Evolutionary conservation across 352 stramenopile genomes (phyloP).

Genomic region (Globisporangium ultimum): DNA sequence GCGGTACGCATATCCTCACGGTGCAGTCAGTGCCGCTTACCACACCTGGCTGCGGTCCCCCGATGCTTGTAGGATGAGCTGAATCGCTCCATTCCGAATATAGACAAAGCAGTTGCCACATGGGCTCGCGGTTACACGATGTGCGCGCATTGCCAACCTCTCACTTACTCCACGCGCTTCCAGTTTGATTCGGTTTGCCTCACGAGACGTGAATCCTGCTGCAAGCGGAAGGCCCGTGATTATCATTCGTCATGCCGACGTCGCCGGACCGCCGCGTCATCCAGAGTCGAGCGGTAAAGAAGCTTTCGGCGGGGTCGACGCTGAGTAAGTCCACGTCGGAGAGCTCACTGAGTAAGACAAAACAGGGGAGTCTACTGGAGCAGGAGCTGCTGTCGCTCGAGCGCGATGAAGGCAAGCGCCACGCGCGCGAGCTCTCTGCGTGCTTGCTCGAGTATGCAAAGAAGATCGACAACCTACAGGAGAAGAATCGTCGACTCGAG

Average conservation of each 20-base stretch:
- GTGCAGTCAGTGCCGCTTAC: too few relatives aligned
- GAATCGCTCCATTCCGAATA: not conserved
- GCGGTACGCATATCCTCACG: too few relatives aligned
- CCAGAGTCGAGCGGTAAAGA: conserved; percentile 2
- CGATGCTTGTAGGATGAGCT: not conserved
- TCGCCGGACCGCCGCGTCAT: conserved; percentile 6
- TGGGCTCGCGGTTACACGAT: too few relatives aligned
- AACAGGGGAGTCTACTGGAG: conserved; percentile 49
- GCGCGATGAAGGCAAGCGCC: conserved; percentile 70
- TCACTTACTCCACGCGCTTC: too few relatives aligned
- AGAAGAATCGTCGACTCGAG: conserved; percentile 74
- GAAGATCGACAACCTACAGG: conserved; percentile 72
- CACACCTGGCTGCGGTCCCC: too few relatives aligned
- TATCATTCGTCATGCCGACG: conserved; percentile 7
- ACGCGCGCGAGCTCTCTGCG: conserved; percentile 57
- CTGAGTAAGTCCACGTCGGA: conserved; percentile 19
- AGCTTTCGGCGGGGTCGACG: not conserved
- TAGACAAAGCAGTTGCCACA: not conserved
- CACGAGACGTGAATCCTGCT: too few relatives aligned
- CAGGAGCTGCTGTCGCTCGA: conserved; percentile 69
- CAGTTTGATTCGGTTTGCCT: not conserved
- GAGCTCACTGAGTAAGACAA: conserved; percentile 30
- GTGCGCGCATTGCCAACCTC: too few relatives aligned
- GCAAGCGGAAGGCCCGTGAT: too few relatives aligned
- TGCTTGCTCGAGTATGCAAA: conserved; percentile 71